Percentiles rank a stretch among this genome's conserved stretches.
Conservation (phyloP, 805 yeast species). For the Teunomyces cretensis region DNA sequence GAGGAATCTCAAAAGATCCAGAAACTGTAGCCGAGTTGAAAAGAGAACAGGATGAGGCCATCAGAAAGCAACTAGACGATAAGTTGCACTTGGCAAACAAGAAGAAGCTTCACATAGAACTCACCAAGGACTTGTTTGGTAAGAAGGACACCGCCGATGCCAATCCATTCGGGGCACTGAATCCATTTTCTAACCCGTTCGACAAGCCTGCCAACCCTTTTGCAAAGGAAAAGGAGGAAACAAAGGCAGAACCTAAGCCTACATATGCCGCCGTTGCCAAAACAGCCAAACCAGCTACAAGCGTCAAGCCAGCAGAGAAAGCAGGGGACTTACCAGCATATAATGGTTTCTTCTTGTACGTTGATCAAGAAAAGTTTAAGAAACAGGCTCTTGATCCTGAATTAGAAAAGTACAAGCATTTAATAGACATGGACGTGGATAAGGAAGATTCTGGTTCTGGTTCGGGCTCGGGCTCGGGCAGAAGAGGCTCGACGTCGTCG, state of each 20-base stretch:
- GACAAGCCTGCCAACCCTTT: conserved; percentile 17
- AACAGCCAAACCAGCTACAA: conserved; percentile 12
- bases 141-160: conserved; percentile 8
- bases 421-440: conserved; percentile 52
- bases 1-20: conserved; percentile 71
- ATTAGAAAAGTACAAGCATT: conserved; percentile 41
- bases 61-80: conserved; percentile 36
- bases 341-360: conserved; percentile 67
- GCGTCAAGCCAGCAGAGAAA: conserved; percentile 5
- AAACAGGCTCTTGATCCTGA: conserved; percentile 55
- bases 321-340: conserved; percentile 44
- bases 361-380: conserved; percentile 68
- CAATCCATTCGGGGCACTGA: conserved; percentile 1
- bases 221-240: neutral
- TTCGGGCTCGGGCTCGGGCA: conserved; percentile 7
- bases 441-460: conserved; percentile 24
- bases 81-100: conserved; percentile 44
- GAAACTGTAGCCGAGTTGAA: conserved; percentile 40
- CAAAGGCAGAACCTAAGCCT: neutral
- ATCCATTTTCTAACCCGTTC: conserved; percentile 27
- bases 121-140: conserved; percentile 33
- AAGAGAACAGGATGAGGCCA: conserved; percentile 30
- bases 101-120: conserved; percentile 35
- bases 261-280: conserved; percentile 19
- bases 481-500: conserved; percentile 9